Evolutionary conservation across 2,329 filamentous ascomycete genomes (phyloP).

Genomic region (Scytalidium lignicola): DNA sequence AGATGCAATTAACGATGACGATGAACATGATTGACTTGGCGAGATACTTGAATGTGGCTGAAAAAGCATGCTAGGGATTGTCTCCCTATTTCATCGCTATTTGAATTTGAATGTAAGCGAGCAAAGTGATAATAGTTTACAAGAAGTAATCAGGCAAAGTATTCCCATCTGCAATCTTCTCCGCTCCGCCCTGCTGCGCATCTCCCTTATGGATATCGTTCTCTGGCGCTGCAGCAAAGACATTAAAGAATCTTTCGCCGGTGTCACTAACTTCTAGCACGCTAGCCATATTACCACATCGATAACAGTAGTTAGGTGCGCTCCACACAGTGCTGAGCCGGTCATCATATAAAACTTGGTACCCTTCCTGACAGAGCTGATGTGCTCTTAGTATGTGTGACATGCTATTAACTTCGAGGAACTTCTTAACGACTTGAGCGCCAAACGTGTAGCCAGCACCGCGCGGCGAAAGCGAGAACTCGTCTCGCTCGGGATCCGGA

Average conservation of each 20-base stretch:
- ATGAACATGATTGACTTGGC: neutral
- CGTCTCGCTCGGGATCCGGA: conserved; percentile 93
- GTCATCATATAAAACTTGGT: conserved; percentile 94
- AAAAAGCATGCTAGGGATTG: neutral
- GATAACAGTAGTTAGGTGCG: conserved; percentile 77
- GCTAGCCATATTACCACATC: conserved; percentile 95
- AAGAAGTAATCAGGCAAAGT: conserved; percentile 69
- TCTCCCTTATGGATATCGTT: conserved; percentile 91
- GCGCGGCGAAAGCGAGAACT: conserved; percentile 89
- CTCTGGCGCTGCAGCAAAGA: conserved; percentile 94
- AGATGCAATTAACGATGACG: neutral
- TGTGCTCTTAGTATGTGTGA: conserved; percentile 96
- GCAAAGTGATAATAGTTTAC: conserved; percentile 31
- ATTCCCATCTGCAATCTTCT: conserved; percentile 61
- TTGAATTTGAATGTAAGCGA: neutral
- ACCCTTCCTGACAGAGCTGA: conserved; percentile 96
- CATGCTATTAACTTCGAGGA: conserved; percentile 95
- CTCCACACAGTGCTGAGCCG: conserved; percentile 95
- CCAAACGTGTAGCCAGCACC: conserved; percentile 97
- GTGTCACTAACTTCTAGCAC: conserved; percentile 93
- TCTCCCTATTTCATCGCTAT: neutral
- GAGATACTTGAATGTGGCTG: neutral
- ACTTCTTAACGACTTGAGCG: conserved; percentile 96
- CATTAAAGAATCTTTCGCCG: conserved; percentile 93
- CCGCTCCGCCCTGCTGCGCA: conserved; percentile 68